phyloP scores from a whole-genome alignment of 352 stramenopile genomes.

The Globisporangium carolinianum region DNA sequence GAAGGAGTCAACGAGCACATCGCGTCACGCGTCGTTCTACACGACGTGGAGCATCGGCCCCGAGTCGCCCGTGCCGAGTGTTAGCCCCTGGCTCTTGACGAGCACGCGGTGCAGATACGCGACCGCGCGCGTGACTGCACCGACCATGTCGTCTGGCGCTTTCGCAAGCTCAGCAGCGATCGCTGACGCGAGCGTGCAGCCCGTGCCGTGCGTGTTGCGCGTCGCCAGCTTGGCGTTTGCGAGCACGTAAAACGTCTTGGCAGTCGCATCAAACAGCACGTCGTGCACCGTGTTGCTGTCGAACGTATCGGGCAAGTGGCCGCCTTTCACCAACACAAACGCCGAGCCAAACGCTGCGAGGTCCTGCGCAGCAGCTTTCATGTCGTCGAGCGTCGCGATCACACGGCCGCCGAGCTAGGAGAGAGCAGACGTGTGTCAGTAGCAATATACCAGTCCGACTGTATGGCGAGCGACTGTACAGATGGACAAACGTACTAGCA shows the following conservation, averaged over 20 bases:
- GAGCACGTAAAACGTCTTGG: conserved; percentile 23
- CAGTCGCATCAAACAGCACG: conserved; percentile 25
- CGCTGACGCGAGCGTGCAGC: conserved; percentile 90
- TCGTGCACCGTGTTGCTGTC: conserved; percentile 18
- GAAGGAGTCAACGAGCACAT: no score
- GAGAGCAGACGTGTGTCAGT: not conserved
- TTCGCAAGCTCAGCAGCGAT: conserved; percentile 86
- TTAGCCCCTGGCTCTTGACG: conserved; percentile 22
- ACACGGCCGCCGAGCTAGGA: conserved; percentile 26
- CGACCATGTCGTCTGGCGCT: conserved; percentile 20
- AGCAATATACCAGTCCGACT: not conserved
- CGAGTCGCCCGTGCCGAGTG: conserved; percentile 26
- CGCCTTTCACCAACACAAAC: conserved; percentile 91
- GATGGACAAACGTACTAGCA: conserved; percentile 43
- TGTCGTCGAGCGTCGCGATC: conserved; percentile 42
- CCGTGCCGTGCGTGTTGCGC: conserved; percentile 76
- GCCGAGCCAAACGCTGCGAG: conserved; percentile 52
- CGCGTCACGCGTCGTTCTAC: not conserved
- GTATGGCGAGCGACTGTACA: no score
- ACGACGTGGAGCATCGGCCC: conserved; percentile 41
- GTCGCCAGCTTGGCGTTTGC: conserved; percentile 28
- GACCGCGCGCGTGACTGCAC: conserved; percentile 26
- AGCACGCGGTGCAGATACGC: conserved; percentile 38
- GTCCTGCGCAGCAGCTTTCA: conserved; percentile 73
- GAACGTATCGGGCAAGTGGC: conserved; percentile 45